phyloP scores from a whole-genome alignment of 208 protist species.

The Crithidia thermophila region DNA sequence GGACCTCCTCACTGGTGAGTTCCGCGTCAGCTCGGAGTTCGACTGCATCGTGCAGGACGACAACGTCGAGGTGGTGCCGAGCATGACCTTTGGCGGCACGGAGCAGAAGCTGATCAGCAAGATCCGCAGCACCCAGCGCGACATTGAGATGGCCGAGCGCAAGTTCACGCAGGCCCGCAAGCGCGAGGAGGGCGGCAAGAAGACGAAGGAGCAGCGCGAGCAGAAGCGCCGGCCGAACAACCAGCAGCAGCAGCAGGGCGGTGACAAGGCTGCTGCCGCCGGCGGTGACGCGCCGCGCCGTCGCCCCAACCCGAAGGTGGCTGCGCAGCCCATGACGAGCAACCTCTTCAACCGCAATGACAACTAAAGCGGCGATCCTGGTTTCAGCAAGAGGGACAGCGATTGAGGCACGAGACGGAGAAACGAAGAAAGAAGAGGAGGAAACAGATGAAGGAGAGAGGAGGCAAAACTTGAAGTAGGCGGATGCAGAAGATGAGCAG shows the following conservation, averaged over 20 bases:
- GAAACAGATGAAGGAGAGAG: background rate
- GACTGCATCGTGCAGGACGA: conserved; percentile 84
- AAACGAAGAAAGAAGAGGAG: background rate
- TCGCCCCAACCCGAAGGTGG: conserved; percentile 12
- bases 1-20: conserved; percentile 74
- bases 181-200: conserved; percentile 33
- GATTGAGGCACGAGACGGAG: background rate
- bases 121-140: conserved; percentile 70
- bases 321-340: conserved; percentile 27
- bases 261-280: conserved; percentile 3
- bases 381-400: too few relatives aligned
- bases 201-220: conserved; percentile 35
- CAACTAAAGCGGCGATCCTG: conserved; percentile 14
- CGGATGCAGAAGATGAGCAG: too few relatives aligned
- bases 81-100: conserved; percentile 67
- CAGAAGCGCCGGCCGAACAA: conserved; percentile 36
- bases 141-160: conserved; percentile 44
- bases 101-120: conserved; percentile 77
- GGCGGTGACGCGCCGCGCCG: conserved; percentile 5
- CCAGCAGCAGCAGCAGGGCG: conserved; percentile 24
- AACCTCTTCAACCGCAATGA: conserved; percentile 57
- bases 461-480: background rate
- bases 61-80: conserved; percentile 84
- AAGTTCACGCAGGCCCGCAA: conserved; percentile 47
- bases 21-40: conserved; percentile 73